phyloP scores from a whole-genome alignment of 768 basidiomycete genomes.

The Mycena olivaceomarginata region DNA sequence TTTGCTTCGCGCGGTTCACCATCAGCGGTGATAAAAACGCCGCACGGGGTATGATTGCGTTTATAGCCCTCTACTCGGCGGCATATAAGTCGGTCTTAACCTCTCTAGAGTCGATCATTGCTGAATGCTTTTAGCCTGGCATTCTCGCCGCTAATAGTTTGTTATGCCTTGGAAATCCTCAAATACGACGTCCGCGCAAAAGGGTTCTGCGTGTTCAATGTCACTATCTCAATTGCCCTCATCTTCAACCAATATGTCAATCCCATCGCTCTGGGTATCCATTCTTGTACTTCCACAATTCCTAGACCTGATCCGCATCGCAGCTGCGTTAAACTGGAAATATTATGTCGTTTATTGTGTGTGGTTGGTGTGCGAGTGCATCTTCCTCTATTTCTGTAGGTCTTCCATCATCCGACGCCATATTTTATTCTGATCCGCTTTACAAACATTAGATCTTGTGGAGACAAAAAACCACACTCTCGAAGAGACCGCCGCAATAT shows the following conservation, averaged over 20 bases:
- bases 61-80: slow-evolving; percentile 90
- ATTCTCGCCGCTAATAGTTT: slow-evolving; percentile 90
- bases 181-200: slow-evolving; percentile 90
- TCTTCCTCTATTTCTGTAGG: slow-evolving; percentile 76
- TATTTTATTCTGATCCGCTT: slow-evolving; percentile 58
- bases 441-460: slow-evolving; percentile 61
- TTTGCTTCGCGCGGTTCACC: slow-evolving; percentile 72
- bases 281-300: not conserved
- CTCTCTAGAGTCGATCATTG: too few relatives aligned
- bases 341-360: slow-evolving; percentile 87
- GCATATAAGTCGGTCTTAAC: slow-evolving; percentile 73
- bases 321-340: slow-evolving; percentile 74
- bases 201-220: slow-evolving; percentile 89
- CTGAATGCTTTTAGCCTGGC: slow-evolving; percentile 69
- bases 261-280: slow-evolving; percentile 78
- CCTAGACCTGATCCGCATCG: slow-evolving; percentile 45
- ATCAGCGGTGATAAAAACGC: slow-evolving; percentile 65
- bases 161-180: slow-evolving; percentile 93
- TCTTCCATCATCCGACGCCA: not conserved
- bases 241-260: slow-evolving; percentile 95
- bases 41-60: slow-evolving; percentile 86
- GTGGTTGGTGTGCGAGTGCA: slow-evolving; percentile 79
- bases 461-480: slow-evolving; percentile 85
- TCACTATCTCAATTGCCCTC: slow-evolving; percentile 84
- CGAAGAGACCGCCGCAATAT: slow-evolving; percentile 87